Conservation (phyloP, 148 eudicot species). For the Rheum nobile region DNA sequence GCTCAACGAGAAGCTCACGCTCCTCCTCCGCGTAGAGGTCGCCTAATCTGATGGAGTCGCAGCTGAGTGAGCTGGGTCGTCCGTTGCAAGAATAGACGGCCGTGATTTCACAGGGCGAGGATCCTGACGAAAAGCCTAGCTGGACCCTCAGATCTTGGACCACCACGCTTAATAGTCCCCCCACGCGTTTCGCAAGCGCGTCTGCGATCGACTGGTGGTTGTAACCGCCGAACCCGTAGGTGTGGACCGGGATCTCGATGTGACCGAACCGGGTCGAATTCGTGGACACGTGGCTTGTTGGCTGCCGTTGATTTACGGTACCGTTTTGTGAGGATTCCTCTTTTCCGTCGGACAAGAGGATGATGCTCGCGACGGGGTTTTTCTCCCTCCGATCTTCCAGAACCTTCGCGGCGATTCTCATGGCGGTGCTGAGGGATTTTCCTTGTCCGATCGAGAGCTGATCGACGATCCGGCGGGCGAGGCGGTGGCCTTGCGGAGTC, state of each 20-base stretch:
- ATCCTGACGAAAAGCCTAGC: constrained; percentile 45
- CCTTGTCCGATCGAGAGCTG: constrained; percentile 36
- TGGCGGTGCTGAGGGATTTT: constrained; percentile 30
- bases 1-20: constrained; percentile 56
- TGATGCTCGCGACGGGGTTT: constrained; percentile 42
- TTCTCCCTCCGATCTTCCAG: constrained; percentile 68
- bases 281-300: constrained; percentile 2
- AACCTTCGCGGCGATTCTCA: constrained; percentile 63
- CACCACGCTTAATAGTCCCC: constrained; percentile 37
- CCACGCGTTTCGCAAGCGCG: constrained; percentile 27
- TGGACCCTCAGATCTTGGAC: constrained; percentile 52
- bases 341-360: constrained; percentile 38
- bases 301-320: not conserved
- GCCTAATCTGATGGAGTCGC: constrained; percentile 44
- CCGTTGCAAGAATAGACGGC: constrained; percentile 53
- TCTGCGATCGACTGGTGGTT: constrained; percentile 19
- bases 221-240: constrained; percentile 16
- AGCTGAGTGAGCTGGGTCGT: constrained; percentile 32
- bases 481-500: constrained; percentile 50
- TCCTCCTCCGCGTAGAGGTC: constrained; percentile 61
- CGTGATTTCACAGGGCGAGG: constrained; percentile 45
- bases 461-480: constrained; percentile 63
- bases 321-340: constrained; percentile 4
- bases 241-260: constrained; percentile 45
- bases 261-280: constrained; percentile 26